phyloP scores from a whole-genome alignment of 2,329 filamentous ascomycete species.

The Aspergillus neoniger region DNA sequence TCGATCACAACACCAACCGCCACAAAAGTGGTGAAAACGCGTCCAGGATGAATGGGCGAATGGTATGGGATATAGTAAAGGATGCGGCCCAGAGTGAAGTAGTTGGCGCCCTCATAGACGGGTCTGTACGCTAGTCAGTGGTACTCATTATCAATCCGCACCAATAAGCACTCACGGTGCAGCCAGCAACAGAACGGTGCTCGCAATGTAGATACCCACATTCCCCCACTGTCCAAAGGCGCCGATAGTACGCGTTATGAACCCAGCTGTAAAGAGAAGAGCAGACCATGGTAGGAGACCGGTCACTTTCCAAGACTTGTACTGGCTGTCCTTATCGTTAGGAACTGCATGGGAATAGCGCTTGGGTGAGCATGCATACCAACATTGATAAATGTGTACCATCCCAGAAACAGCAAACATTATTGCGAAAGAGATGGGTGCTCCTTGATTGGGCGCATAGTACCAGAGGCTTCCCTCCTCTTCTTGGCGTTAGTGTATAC shows the following conservation, averaged over 20 bases:
- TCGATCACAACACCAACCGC: constrained; percentile 53
- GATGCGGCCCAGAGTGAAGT: constrained; percentile 56
- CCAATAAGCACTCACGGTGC: constrained; percentile 36
- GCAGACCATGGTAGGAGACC: constrained; percentile 46
- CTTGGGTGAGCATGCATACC: constrained; percentile 22
- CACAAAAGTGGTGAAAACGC: constrained; percentile 62
- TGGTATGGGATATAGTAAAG: constrained; percentile 54
- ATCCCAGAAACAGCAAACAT: constrained; percentile 42
- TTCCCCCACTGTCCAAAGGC: constrained; percentile 41
- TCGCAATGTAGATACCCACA: constrained; percentile 41
- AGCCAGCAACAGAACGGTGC: constrained; percentile 41
- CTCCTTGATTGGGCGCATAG: constrained; percentile 46
- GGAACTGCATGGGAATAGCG: neutral
- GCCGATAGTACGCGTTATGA: constrained; percentile 38
- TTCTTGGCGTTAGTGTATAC: constrained; percentile 19
- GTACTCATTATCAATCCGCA: neutral
- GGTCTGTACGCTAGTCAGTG: constrained; percentile 27
- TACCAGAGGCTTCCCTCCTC: constrained; percentile 42
- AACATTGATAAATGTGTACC: constrained; percentile 43
- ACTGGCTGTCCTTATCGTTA: constrained; percentile 32
- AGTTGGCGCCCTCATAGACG: constrained; percentile 50
- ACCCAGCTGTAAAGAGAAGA: constrained; percentile 43
- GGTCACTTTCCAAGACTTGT: constrained; percentile 45
- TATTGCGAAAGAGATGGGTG: constrained; percentile 44
- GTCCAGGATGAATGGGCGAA: constrained; percentile 54